These are phyloP conservation scores for Ascochyta koolunga DNA, from an alignment of 2,329 filamentous ascomycete species.

Conservation along the genomic window DNA sequence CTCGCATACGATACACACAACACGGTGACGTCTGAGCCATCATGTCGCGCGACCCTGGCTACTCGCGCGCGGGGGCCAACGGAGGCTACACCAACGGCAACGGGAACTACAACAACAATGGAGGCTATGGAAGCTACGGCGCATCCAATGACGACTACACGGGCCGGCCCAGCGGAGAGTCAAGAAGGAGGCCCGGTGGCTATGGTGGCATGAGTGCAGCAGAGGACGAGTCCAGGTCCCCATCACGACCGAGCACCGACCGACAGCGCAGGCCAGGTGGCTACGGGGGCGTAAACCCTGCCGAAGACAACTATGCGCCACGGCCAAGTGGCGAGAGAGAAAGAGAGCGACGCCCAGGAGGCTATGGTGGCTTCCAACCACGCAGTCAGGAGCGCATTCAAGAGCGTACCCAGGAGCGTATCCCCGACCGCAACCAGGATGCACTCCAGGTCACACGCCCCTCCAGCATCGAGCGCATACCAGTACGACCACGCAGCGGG, in stretches of 20 bases:
- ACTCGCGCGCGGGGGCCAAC: constrained; percentile 40
- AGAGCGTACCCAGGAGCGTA: constrained; percentile 29
- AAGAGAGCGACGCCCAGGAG: constrained; percentile 35
- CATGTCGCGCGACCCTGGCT: constrained; percentile 48
- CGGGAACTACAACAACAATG: constrained; percentile 29
- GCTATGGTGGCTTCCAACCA: constrained; percentile 37
- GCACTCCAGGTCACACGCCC: constrained; percentile 41
- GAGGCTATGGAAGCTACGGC: constrained; percentile 31
- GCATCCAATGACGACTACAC: constrained; percentile 22
- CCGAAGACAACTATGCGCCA: constrained; percentile 28
- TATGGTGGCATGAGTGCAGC: constrained; percentile 34
- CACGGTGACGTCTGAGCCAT: constrained; percentile 15
- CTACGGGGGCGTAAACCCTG: constrained; percentile 39
- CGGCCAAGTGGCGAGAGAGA: constrained; percentile 26
- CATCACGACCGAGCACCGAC: constrained; percentile 27
- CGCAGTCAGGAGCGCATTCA: constrained; percentile 26
- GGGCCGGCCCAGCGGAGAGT: constrained; percentile 32
- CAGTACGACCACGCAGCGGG: constrained; percentile 50
- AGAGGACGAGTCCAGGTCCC: constrained; percentile 24
- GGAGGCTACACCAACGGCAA: constrained; percentile 46
- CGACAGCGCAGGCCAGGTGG: constrained; percentile 36
- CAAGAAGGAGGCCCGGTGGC: constrained; percentile 41
- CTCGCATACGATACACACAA: constrained; percentile 6
- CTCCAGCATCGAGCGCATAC: constrained; percentile 51
- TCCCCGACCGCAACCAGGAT: constrained; percentile 34